Base-by-base conservation (phyloP, 441 rosid genomes). In the Pelargonium australe region DNA sequence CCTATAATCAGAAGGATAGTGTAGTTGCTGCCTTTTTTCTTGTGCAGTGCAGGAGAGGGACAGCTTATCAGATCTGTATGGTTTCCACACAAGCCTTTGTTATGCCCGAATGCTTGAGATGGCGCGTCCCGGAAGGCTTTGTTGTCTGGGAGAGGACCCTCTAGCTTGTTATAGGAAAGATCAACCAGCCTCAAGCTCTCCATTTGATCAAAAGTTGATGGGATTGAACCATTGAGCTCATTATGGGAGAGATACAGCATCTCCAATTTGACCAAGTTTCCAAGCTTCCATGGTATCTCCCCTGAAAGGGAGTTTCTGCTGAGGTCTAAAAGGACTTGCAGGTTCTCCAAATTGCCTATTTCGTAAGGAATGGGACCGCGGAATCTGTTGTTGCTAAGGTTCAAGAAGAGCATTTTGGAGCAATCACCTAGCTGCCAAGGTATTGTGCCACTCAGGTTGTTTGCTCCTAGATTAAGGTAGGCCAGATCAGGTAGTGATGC, bases 91-190 rank as follows among this genome's bases (percentile, higher is more conserved):
- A 85, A 62, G 16, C 75, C 81, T 9, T 68, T 76, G 62, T 82
- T 85, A 45, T 74, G 74, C 7, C n/a, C 19, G 16, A 82, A 68
- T 10, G 79, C 77, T 25, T 69, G 75, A 1, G 63, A 13, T 19
- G 82, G 65, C 23, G 82, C 82, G 19, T 62, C 68, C 11, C 8
- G 55, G 37, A 84, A 81, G 43, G 80, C 75, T 34, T 41, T 64
- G 62, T n/a, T 84, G 47, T 72, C 45, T 0, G 84, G 84, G 58
- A 84, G 68, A n/a, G 81, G 82, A 51, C 84, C 85, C 45, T 78
- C 72, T 49, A 80, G 70, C 19, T 76, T 57, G 66, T 84, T 81
- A 69, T 70, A 62, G 34, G 82, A 84, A 23, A 81, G 28, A 65
- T 84, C 77, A 19, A 75, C 72, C 2, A 1, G 3, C n/a, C 41